A percentile compares a stretch with the other conserved stretches of the same genome.
phyloP scores from a whole-genome alignment of 192 early-diverging fungal genomes.

The Coemansia sp. region DNA sequence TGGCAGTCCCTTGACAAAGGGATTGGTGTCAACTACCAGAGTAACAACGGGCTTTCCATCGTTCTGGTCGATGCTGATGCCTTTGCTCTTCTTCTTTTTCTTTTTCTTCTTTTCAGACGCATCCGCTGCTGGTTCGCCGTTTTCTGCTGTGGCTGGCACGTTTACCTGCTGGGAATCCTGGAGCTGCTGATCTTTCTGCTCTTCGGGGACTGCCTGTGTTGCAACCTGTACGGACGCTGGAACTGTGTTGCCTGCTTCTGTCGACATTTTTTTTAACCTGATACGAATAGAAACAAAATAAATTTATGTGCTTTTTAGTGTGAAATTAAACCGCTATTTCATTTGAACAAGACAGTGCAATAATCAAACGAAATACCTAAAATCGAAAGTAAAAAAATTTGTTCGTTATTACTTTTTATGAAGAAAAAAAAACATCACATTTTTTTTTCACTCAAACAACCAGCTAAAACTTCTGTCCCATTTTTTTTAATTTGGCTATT shows the following conservation, averaged over 20 bases:
- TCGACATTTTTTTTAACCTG: not conserved
- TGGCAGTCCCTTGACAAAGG: slow-evolving; percentile 65
- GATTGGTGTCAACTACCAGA: slow-evolving; percentile 74
- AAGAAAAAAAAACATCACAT: not conserved
- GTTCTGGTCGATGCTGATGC: slow-evolving; percentile 26
- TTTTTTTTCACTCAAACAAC: too few species aligned
- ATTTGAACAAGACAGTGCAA: too few species aligned
- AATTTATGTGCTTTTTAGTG: not conserved
- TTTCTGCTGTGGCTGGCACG: not conserved
- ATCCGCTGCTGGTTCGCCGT: slow-evolving; percentile 6
- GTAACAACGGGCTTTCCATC: slow-evolving; percentile 44
- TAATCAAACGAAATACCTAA: too few species aligned
- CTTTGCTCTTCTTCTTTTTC: slow-evolving; percentile 15
- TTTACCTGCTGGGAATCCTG: not conserved
- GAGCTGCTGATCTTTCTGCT: slow-evolving; percentile 3
- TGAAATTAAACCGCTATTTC: too few species aligned
- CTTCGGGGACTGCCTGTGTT: not conserved
- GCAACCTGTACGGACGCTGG: not conserved
- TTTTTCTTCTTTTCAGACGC: slow-evolving; percentile 1
- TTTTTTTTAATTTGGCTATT: too few species aligned
- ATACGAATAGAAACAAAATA: not conserved
- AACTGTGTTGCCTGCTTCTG: not conserved
- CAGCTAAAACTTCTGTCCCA: too few species aligned
- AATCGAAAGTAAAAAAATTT: not conserved
- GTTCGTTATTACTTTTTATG: not conserved